These are phyloP conservation scores for Citrullus mucosospermus DNA, from an alignment of 306 rosid genomes.

Conservation along the genomic window DNA sequence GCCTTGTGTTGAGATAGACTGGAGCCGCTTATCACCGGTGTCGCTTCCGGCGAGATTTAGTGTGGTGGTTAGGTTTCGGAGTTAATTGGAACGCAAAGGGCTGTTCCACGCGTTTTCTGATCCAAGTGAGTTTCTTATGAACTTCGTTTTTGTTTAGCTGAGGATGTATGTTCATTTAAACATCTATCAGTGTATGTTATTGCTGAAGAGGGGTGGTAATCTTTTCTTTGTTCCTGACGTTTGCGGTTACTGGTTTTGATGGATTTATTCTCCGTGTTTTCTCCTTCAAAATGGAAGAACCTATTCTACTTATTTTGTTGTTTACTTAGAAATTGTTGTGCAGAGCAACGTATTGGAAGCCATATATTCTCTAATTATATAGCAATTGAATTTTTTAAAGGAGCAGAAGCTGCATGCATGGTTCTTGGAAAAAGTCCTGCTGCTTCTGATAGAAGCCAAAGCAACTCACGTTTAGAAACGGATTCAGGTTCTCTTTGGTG, in stretches of 20 bases:
- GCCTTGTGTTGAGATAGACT: neutral
- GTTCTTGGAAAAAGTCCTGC: conserved; percentile 12
- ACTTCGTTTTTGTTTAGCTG: neutral
- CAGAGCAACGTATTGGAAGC: neutral
- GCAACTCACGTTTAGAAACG: conserved; percentile 17
- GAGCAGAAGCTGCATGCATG: neutral
- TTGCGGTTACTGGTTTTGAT: neutral
- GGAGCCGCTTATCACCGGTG: neutral
- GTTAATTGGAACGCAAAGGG: neutral
- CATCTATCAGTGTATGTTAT: no score
- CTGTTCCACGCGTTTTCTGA: neutral
- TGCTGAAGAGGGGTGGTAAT: neutral
- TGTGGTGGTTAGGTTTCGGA: neutral
- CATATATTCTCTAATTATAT: neutral
- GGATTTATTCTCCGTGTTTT: neutral
- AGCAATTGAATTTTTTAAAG: conserved; percentile 15
- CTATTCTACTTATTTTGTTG: neutral
- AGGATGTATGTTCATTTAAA: neutral
- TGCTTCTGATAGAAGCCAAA: conserved; percentile 15
- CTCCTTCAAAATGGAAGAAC: neutral
- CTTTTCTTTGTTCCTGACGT: neutral
- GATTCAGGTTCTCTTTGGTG: conserved; percentile 16
- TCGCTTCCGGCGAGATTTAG: neutral
- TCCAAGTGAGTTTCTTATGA: neutral
- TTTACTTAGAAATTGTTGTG: neutral